Evolutionary conservation across 805 yeast species (phyloP), one percentile per base, ranked within the genome.

Genomic region (Millerago galiae): DNA sequence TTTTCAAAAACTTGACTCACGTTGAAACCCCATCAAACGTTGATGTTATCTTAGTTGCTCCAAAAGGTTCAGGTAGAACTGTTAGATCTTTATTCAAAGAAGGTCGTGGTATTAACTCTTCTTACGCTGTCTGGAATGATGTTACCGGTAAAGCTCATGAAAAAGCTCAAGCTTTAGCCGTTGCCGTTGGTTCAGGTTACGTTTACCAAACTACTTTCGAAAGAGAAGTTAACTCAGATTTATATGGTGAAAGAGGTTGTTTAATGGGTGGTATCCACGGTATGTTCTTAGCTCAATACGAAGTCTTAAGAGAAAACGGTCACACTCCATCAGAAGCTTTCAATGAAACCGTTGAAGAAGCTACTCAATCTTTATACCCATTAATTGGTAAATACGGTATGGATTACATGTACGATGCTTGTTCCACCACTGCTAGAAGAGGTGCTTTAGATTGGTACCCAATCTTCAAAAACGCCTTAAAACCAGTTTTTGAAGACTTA

Each of bases 361-460:
- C 99, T 56, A 93, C 99, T 54, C 99, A 93, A 78, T 93, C 98
- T 45, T 79, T 93, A 63, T 93, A 93, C 86, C 99, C 99, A 73
- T 83, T 93, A 78, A 71, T 93, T 60, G 99, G 99, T 75, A 89
- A 88, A 74, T 86, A 93, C 81, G 99, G 99, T 77, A 93, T 93
- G 99, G 99, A 93, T 75, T 93, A 93, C 91, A 93, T 93, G 99
- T 93, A 93, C 82, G 98, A 93, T 68, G 99, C 99, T 62, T 93
- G 99, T 76, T 93, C 99, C 58, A 93, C 99, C 66, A 93, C 99
- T 58, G 99, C 99, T 63, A 89, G 98, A 81, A 88, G 99, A 78
- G 99, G 99, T 81, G 99, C 99, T 67, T 81, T 93, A 62, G 99
- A 93, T 79, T 93, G 99, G 99, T 91, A 93, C 79, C 98, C 98